phyloP scores from a whole-genome alignment of 2,329 filamentous ascomycete genomes.

The Aspergillus flavus region DNA sequence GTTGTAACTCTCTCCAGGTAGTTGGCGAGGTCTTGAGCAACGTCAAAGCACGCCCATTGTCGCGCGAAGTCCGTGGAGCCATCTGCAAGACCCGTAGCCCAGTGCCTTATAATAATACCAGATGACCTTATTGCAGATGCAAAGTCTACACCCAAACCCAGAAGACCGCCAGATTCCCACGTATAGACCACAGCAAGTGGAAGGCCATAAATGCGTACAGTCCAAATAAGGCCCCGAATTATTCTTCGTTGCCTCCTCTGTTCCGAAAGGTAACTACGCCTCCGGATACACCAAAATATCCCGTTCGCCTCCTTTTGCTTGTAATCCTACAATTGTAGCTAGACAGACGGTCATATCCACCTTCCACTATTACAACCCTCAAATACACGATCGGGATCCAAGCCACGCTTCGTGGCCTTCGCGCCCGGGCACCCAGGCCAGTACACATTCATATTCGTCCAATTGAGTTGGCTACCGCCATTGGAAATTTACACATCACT shows the following conservation, averaged over 20 bases:
- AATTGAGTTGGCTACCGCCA: not conserved
- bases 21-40: not conserved
- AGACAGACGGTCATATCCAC: not conserved
- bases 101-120: constrained; percentile 30
- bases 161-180: constrained; percentile 34
- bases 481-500: not conserved
- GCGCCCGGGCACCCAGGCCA: too few species aligned
- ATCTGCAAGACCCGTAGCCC: constrained; percentile 36
- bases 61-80: constrained; percentile 32
- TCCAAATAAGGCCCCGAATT: not conserved
- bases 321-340: not conserved
- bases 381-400: not conserved
- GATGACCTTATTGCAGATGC: constrained; percentile 29
- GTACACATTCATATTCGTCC: not conserved
- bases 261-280: not conserved
- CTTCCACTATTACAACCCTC: not conserved
- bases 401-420: not conserved
- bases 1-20: not conserved
- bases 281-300: not conserved
- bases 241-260: not conserved
- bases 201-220: not conserved
- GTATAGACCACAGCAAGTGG: constrained; percentile 15
- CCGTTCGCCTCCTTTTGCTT: not conserved
- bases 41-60: constrained; percentile 19
- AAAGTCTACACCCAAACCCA: constrained; percentile 21